Base-by-base conservation (phyloP, 2,329 filamentous ascomycete genomes). In the Alternaria brassicicola region DNA sequence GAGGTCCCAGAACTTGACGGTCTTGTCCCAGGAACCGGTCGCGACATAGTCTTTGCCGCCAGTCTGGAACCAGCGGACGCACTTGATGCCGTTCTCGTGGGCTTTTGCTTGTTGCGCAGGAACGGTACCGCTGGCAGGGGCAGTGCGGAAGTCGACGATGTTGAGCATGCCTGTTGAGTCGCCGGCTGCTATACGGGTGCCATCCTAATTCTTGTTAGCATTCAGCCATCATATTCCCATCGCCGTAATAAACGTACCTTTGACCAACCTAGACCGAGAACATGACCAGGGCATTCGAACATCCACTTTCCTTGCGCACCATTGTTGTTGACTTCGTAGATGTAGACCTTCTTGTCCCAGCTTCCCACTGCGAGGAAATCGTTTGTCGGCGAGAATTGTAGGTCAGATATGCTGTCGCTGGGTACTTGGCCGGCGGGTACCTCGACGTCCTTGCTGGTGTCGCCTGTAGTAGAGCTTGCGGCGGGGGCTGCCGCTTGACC, bases 301-400 rank as follows among this genome's bases (percentile, higher is more conserved):
- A 89, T 82, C 63, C 92, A 92, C 73, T 93, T 94, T 48, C 92
- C 93, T 75, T 92, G 87, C 72, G 90, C 94, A 74, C 90, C 86
- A 41, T 93, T 92, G 66, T 87, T 87, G 55, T 89, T 87, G 75
- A 98, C 92, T 78, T 98, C 92, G 81, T 98, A 99, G 75, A 99
- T 94, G 73, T 93, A 90, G 63, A 98, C 92, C 78, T 97, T 96
- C 82, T 96, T 96, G 80, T 99, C 95, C 95, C 95, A 99, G 70
- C 92, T 97, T 46, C 92, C 83, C 33, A 97, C 91, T 23, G 94
- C 93, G 17, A 99, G 84, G 75, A 96, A 90, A 70, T 98, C 92
- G 66, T 81, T 85, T 52, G 83, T 83, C 1, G 89, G 87, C 13
- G 90, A 93, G 81, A 97, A 99, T 47, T 87, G 83, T 59, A 99